A percentile compares a stretch with the other conserved stretches of the same genome.
phyloP scores from a whole-genome alignment of 176 grass and related monocot genomes.

The Aegilops bicornis region DNA sequence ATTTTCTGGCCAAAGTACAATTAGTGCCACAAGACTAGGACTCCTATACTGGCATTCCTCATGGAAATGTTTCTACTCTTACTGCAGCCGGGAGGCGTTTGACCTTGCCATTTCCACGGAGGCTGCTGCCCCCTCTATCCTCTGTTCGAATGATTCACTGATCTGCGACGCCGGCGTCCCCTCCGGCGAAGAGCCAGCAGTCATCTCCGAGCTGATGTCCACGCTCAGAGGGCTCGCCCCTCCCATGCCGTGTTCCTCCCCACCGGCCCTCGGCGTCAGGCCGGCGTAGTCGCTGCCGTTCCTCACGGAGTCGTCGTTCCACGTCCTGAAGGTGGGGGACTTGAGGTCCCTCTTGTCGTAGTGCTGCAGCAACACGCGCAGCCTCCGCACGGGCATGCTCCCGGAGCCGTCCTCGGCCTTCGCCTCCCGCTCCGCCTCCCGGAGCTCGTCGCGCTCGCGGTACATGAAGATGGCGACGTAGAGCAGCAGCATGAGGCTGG shows the following conservation, averaged over 20 bases:
- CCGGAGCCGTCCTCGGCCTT: background rate
- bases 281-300: background rate
- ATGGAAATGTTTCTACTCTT: too few relatives aligned
- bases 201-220: constrained; percentile 29
- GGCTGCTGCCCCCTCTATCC: constrained; percentile 1
- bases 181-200: background rate
- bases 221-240: constrained; percentile 31
- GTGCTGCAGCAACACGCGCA: constrained; percentile 35
- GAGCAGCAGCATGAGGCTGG: constrained; percentile 41
- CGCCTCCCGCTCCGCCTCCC: background rate
- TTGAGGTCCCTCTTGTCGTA: constrained; percentile 36
- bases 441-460: constrained; percentile 45
- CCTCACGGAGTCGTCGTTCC: background rate
- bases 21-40: too few relatives aligned
- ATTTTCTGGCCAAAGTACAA: too few relatives aligned
- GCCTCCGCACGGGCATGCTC: constrained; percentile 19
- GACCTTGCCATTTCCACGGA: background rate
- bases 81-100: too few relatives aligned
- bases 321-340: constrained; percentile 35
- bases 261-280: background rate
- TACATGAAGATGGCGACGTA: constrained; percentile 48
- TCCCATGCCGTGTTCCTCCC: background rate
- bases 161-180: background rate
- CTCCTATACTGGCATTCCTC: too few relatives aligned
- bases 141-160: constrained; percentile 21